Percentiles rank a stretch among this genome's conserved stretches.
These are phyloP conservation scores for Cutaneotrichosporon mucoides DNA, from an alignment of 1,284 basidiomycete genomes.

Conservation along the genomic window DNA sequence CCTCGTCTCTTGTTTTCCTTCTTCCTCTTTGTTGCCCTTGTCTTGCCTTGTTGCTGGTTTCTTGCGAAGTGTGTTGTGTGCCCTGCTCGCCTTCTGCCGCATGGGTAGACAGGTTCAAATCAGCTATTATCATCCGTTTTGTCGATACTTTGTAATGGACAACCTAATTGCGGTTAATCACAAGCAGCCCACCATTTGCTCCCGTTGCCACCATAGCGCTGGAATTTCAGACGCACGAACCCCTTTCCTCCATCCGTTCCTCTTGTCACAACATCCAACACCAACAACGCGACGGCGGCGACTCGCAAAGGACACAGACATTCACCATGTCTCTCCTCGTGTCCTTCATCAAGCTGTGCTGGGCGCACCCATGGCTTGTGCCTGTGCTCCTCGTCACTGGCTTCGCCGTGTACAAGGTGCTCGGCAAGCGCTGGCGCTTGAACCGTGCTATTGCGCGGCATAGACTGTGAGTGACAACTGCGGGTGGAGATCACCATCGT, in stretches of 20 bases:
- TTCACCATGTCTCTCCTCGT: conserved; percentile 2
- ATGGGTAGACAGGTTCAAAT: no score
- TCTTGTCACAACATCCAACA: not conserved
- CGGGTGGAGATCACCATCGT: not conserved
- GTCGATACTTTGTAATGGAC: not conserved
- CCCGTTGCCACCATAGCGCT: not conserved
- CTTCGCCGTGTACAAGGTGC: not conserved
- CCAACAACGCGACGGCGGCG: not conserved
- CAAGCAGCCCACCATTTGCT: not conserved
- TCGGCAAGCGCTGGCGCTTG: not conserved
- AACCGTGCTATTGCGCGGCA: conserved; percentile 4
- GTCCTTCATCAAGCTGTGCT: conserved; percentile 2
- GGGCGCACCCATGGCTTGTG: not conserved
- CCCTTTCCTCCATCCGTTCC: not conserved
- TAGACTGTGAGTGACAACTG: conserved; percentile 5
- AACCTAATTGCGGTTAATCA: not conserved
- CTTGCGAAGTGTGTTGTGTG: no score
- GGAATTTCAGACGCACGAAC: not conserved
- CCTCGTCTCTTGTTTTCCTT: no score
- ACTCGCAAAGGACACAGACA: not conserved
- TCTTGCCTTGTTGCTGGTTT: no score
- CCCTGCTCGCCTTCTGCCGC: no score
- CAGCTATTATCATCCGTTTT: no score
- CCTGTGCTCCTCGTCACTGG: not conserved
- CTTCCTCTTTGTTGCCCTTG: no score